phyloP scores from a whole-genome alignment of 2,329 filamentous ascomycete genomes.

The Neonectria coccinea region DNA sequence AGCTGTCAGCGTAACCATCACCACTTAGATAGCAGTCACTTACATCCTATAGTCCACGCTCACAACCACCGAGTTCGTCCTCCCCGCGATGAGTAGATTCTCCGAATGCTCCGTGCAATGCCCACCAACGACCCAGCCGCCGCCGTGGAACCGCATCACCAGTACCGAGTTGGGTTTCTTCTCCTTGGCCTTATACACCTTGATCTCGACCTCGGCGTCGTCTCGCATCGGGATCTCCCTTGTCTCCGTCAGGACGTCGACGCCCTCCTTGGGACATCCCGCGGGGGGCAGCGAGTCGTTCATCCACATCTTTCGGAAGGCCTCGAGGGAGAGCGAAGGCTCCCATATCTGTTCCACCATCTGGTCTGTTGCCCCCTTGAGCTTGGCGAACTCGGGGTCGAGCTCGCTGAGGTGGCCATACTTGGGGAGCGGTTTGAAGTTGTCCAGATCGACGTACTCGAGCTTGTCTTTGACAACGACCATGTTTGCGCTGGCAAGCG shows the following conservation, averaged over 20 bases:
- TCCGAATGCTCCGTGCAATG: conserved; percentile 52
- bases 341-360: conserved; percentile 46
- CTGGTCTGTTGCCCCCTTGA: conserved; percentile 44
- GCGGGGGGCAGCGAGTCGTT: conserved; percentile 40
- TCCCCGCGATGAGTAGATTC: conserved; percentile 50
- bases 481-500: conserved; percentile 29
- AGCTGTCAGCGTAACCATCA: conserved; percentile 24
- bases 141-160: conserved; percentile 53
- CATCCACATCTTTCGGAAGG: conserved; percentile 47
- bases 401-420: conserved; percentile 51
- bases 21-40: conserved; percentile 15
- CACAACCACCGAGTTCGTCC: conserved; percentile 51
- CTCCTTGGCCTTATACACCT: conserved; percentile 47
- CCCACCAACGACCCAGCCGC: conserved; percentile 50
- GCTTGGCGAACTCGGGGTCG: conserved; percentile 47
- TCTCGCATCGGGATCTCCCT: conserved; percentile 48
- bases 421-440: conserved; percentile 51
- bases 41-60: conserved; percentile 54
- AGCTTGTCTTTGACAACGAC: conserved; percentile 44
- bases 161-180: conserved; percentile 41
- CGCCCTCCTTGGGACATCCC: conserved; percentile 49
- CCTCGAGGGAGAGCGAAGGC: conserved; percentile 42
- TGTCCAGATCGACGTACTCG: conserved; percentile 45
- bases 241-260: conserved; percentile 49
- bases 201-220: conserved; percentile 50